Conservation (phyloP, 2,329 filamentous ascomycete species). For the Apiospora aurea region DNA sequence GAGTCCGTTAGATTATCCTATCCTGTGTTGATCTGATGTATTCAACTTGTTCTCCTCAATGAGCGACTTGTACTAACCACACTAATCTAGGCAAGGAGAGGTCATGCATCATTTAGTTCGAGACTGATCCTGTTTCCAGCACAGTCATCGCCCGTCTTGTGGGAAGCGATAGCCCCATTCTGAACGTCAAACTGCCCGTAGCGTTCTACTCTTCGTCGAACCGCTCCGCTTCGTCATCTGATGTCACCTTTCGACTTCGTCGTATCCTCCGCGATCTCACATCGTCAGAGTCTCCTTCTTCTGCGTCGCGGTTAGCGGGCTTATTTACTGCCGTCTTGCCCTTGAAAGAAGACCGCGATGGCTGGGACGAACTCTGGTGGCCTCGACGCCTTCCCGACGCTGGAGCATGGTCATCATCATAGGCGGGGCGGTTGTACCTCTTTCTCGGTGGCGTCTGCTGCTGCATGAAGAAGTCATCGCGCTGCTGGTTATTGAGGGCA, state of each 20-base stretch:
- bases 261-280: neutral
- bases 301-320: neutral
- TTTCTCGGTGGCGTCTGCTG: neutral
- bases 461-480: constrained; percentile 24
- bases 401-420: neutral
- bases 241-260: neutral
- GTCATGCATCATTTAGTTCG: neutral
- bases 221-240: neutral
- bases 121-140: neutral
- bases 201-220: neutral
- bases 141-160: too few species aligned
- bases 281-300: neutral
- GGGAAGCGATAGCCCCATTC: neutral
- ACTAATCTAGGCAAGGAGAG: neutral
- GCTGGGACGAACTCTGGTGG: neutral
- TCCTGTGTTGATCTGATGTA: neutral
- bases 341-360: neutral
- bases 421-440: neutral
- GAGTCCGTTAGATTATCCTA: neutral
- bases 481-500: constrained; percentile 27
- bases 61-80: neutral
- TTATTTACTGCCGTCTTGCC: neutral
- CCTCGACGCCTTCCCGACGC: neutral
- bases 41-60: neutral
- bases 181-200: neutral